These are phyloP conservation scores for Arthrobotrys musiformis DNA, from an alignment of 2,329 filamentous ascomycete species.

Conservation along the genomic window DNA sequence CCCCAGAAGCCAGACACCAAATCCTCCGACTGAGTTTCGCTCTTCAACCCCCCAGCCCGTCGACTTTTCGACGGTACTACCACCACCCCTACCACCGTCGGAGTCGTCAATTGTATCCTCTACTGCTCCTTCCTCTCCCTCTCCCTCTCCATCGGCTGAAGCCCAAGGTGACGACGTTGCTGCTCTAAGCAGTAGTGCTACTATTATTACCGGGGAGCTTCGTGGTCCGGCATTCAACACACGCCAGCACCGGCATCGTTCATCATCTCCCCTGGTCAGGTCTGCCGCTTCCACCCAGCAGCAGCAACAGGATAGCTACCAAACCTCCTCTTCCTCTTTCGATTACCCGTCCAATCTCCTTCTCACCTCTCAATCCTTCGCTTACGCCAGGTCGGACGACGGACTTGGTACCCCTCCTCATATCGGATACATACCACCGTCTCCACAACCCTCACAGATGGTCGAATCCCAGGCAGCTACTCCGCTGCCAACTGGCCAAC, in stretches of 20 bases:
- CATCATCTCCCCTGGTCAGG: constrained; percentile 33
- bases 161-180: not conserved
- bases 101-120: constrained; percentile 30
- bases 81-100: not conserved
- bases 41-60: constrained; percentile 39
- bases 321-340: not conserved
- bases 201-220: constrained; percentile 1
- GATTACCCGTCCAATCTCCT: constrained; percentile 16
- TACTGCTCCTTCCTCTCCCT: not conserved
- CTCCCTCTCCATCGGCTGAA: not conserved
- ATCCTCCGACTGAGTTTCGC: constrained; percentile 56
- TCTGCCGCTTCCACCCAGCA: constrained; percentile 18
- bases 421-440: constrained; percentile 36
- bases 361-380: constrained; percentile 15
- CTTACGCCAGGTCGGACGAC: constrained; percentile 52
- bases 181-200: no score
- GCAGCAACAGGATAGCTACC: constrained; percentile 36
- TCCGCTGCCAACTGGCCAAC: constrained; percentile 45
- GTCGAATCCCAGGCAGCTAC: constrained; percentile 51
- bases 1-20: constrained; percentile 54
- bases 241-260: constrained; percentile 22
- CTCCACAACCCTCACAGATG: constrained; percentile 54
- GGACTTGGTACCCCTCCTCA: constrained; percentile 35
- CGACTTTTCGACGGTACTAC: constrained; percentile 39
- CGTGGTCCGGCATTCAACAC: constrained; percentile 1